A percentile compares a stretch with the other conserved stretches of the same genome.
phyloP scores from a whole-genome alignment of 2,329 filamentous ascomycete species.

The Cladorrhinum sp. region DNA sequence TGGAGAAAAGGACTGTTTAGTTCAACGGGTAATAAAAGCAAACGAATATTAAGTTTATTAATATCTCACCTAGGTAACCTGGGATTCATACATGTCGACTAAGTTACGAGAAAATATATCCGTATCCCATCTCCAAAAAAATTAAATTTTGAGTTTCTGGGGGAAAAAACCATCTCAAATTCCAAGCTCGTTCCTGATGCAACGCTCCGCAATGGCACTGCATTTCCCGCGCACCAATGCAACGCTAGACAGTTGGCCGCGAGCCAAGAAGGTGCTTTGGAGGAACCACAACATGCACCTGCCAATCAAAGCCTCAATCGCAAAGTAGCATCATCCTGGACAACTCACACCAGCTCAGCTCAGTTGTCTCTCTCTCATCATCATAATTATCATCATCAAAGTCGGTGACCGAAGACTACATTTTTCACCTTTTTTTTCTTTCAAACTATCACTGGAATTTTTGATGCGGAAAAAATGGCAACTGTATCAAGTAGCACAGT shows the following conservation, averaged over 20 bases:
- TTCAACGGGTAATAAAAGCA: not conserved
- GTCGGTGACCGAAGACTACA: too few species aligned
- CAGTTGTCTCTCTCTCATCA: not conserved
- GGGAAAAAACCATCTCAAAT: too few species aligned
- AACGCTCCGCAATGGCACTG: not conserved
- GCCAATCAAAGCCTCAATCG: conserved; percentile 6
- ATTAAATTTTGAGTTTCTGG: too few species aligned
- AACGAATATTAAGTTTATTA: not conserved
- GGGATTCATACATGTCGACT: too few species aligned
- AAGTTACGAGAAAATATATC: too few species aligned
- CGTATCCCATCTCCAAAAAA: too few species aligned
- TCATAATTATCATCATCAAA: not conserved
- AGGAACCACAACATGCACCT: not conserved
- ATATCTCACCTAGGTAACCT: too few species aligned
- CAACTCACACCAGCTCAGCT: not conserved
- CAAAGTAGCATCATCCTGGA: not conserved
- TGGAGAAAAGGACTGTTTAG: not conserved
- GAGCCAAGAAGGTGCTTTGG: not conserved
- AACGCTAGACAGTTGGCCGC: not conserved
- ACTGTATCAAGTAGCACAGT: conserved; percentile 37
- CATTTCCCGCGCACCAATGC: not conserved
- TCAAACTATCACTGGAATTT: not conserved
- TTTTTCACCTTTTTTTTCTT: not conserved
- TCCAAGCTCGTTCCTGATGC: not conserved
- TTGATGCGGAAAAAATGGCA: conserved; percentile 35